Base-by-base conservation (phyloP, 306 rosid genomes). In the Pachyrhizus erosus region DNA sequence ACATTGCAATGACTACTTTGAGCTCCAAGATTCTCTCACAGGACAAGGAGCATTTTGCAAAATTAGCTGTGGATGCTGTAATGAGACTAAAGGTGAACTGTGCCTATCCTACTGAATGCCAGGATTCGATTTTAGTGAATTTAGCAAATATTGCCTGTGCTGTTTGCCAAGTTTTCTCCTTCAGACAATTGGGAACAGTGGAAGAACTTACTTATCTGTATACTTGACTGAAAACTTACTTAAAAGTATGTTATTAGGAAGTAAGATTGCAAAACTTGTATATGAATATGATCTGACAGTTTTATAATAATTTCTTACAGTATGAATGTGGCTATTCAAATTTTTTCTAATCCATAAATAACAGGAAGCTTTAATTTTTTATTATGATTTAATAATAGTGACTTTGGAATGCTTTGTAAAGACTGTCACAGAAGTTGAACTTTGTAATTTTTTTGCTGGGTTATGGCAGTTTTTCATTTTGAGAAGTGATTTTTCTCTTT, bases 1-100 rank as follows among this genome's bases (percentile, higher is more conserved):
- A 91, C 89, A 93, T 96, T 77, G 99, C 98, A 27, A 96, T 75
- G 98, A 96, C 98, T 79, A 96, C 99, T 74, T 79, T 96, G 92
- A 91, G 99, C 83, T 96, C 99, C 64, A 96, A 96, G 89, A 96
- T 96, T 88, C 97, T 96, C 54, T 96, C 97, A 8, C 98, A 91
- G 79, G 98, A 96, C 73, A 96, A 96, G 82, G 99, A 92, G 21
- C 98, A 96, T 80, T 96, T 96, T 86, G 98, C 92, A 34, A 88
- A 88, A 76, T 89, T 96, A 62, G 94, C 98, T 11, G 99, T 96
- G 73, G 98, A 96, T 83, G 99, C 99, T 61, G 99, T 96, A 54
- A 84, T 92, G 97, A 91, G 98, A 80, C 87, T 96, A 64, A 93
- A 96, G 98, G 99, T 96, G 74, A 87, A 67, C 55, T 26, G 54